Base-by-base conservation (phyloP, 352 stramenopile genomes). In the Phytophthora ohioensis region DNA sequence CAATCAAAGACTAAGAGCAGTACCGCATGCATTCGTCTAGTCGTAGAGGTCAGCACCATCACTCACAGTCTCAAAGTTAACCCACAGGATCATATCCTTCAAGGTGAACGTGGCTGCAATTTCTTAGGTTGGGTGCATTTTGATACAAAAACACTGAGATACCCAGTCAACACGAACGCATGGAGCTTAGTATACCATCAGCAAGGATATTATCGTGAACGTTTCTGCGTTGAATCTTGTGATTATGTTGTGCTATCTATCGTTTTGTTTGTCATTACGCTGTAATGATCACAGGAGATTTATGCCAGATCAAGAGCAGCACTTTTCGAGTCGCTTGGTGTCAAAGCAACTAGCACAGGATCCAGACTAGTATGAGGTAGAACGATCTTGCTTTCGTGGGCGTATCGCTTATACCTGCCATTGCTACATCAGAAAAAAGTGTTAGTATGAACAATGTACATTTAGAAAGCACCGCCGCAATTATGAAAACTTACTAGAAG, bases 321-420 rank as follows among this genome's bases (percentile, higher is more conserved):
- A 5, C 1, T 39, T 39, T 39, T 7, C 11, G 35, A 39, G 11
- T 39, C 35, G 5, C 35, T 46, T 10, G 21, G n/a, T 11, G 12
- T 31, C 5, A 12, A 42, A 42, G 36, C 9, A 42, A 42, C 2
- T 12, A 42, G 10, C 17, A 52, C 43, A 36, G 10, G 38, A 12
- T 54, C 39, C 42, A 32, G 49, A 38, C 15, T 39, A 5, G 31
- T 34, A 4, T 4, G 45, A 39, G 54, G 46, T 8, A 54, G 46
- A 17, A 71, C 17, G 15, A 64, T 39, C 43, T 64, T 73, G 30
- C 54, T 35, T 43, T 91, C 82, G 42, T 85, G 67, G 6, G 69
- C 67, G 39, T 68, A 82, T 17, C 82, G 74, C 62, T 91, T 91
- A 57, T 85, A 87, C 49, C 79, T 78, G 31, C 82, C 82, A 17